Evolutionary conservation across 2,329 filamentous ascomycete genomes (phyloP), one percentile per base, ranked within the genome.

Genomic region (Nakataea oryzae): DNA sequence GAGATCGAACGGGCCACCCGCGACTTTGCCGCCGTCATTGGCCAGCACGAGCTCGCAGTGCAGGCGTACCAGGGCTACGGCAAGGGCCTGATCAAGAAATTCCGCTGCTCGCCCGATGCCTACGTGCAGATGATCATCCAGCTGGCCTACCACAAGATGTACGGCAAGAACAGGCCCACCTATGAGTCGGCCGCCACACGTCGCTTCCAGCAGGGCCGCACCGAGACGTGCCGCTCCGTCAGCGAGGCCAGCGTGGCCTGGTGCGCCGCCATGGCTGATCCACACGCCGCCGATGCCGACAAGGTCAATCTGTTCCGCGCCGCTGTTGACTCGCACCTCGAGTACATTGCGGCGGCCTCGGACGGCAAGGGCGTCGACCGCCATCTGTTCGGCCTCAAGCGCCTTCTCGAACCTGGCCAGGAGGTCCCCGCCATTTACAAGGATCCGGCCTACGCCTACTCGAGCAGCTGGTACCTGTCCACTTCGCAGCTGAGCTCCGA

Each of bases 71-170:
- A 97, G 76, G 93, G 88, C 69, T 99, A 99, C 75, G 95, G 95
- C 74, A 99, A 99, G 81, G 92, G 91, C 29, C 81, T 99, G 65
- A 97, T 99, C 82, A 99, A 99, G 86, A 96, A 96, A 77, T 97
- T 99, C 86, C 96, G 92, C 79, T 96, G 91, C 85, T 96, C 90
- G 29, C 95, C 95, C 32, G 96, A 99, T 70, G 95, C 93, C 34
- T 99, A 96, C 75, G 92, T 97, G 55, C 95, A 99, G 78, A 95
- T 99, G 91, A 80, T 97, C 74, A 99, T 99, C 74, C 95, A 99
- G 76, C 86, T 97, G 61, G 95, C 95, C 54, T 99, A 99, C 82
- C 88, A 88, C 83, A 97, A 97, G 79, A 97, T 99, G 91, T 96
- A 96, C 77, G 95, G 95, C 81, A 91, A 93, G 82, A 97, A 93